phyloP scores from a whole-genome alignment of 805 yeast genomes.

The Lipomyces sp. region DNA sequence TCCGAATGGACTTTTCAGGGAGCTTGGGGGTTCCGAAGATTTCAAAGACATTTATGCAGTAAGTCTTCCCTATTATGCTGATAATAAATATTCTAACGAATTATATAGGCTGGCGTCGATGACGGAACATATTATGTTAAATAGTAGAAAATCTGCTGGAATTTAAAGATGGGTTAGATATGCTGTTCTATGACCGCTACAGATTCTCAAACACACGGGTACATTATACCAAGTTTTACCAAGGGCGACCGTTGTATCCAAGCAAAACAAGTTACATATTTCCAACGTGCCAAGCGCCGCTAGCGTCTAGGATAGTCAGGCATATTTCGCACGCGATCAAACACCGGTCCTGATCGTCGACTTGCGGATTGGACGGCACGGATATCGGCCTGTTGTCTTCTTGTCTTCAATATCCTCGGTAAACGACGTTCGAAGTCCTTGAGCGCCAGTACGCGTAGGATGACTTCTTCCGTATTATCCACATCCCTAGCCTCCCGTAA shows the following conservation, averaged over 20 bases:
- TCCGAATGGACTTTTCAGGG: conserved; percentile 78
- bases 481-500: conserved; percentile 53
- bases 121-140: conserved; percentile 33
- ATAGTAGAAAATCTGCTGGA: conserved; percentile 1
- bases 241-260: not conserved
- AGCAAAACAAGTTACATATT: not conserved
- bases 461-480: conserved; percentile 63
- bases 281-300: not conserved
- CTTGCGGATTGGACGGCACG: conserved; percentile 13
- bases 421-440: conserved; percentile 67
- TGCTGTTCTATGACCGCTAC: not conserved
- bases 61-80: conserved; percentile 8
- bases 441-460: conserved; percentile 71
- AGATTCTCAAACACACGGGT: not conserved
- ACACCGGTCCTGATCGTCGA: conserved; percentile 7
- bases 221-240: too few relatives aligned
- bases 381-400: conserved; percentile 60
- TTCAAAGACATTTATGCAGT: conserved; percentile 39
- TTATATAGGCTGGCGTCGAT: conserved; percentile 25
- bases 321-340: conserved; percentile 21
- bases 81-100: not conserved
- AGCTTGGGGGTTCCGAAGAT: conserved; percentile 62
- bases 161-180: not conserved
- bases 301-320: conserved; percentile 10
- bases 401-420: conserved; percentile 60